phyloP scores from a whole-genome alignment of 1,139 yeast species.

The Suhomyces atakaporum region DNA sequence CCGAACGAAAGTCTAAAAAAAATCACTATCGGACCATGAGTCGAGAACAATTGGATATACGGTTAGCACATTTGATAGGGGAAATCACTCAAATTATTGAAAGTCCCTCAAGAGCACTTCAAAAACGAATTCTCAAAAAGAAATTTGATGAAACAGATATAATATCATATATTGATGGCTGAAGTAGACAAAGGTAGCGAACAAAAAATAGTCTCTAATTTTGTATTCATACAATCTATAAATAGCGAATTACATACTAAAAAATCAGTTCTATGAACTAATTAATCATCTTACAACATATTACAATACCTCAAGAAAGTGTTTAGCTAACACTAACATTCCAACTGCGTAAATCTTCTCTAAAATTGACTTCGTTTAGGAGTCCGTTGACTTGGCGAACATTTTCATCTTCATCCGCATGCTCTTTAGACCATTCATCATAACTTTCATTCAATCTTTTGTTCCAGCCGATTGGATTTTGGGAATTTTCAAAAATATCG shows the following conservation, averaged over 20 bases:
- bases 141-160: background rate
- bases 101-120: too few species aligned
- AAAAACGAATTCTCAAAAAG: too few species aligned
- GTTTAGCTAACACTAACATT: conserved; percentile 17
- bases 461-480: conserved; percentile 60
- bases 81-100: conserved; percentile 3
- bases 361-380: conserved; percentile 39
- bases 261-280: background rate
- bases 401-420: conserved; percentile 42
- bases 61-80: background rate
- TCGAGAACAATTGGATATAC: conserved; percentile 3
- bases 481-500: conserved; percentile 69
- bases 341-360: conserved; percentile 54
- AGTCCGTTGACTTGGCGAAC: conserved; percentile 48
- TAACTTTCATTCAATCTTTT: conserved; percentile 26
- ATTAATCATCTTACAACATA: background rate
- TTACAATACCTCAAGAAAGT: background rate
- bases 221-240: too few species aligned
- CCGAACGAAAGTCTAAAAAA: too few species aligned
- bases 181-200: too few species aligned
- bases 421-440: conserved; percentile 16
- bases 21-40: too few species aligned
- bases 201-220: too few species aligned
- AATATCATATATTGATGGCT: background rate
- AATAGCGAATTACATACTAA: too few species aligned